Evolutionary conservation across 169 alveolate species (phyloP).

Genomic region (Cryptosporidium viatorum): DNA sequence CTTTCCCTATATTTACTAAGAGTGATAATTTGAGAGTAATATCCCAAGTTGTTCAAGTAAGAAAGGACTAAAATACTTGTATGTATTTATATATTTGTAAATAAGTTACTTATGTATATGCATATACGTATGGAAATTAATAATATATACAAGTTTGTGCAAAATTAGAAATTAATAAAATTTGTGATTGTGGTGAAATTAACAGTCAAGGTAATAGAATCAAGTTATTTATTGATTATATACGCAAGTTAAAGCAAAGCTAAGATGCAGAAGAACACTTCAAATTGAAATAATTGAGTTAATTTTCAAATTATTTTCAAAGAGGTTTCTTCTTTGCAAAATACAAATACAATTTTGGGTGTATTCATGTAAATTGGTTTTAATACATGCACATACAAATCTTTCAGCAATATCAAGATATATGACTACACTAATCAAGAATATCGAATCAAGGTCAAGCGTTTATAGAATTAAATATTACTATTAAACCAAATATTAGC

Average conservation of each 20-base stretch:
- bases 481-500: background rate
- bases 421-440: background rate
- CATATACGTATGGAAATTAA: background rate
- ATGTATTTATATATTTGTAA: background rate
- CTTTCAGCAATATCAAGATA: background rate
- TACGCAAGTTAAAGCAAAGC: background rate
- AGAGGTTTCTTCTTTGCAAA: background rate
- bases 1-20: background rate
- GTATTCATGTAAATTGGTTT: background rate
- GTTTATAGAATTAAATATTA: background rate
- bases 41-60: background rate
- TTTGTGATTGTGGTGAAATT: background rate
- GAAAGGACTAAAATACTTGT: background rate
- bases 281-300: constrained; percentile 1
- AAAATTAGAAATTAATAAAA: background rate
- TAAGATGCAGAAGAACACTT: constrained; percentile 46
- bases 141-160: background rate
- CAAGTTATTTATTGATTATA: background rate
- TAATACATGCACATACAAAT: background rate
- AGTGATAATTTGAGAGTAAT: background rate
- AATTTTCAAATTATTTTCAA: background rate
- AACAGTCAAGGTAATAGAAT: background rate
- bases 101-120: background rate
- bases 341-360: background rate
- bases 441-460: background rate